Base-by-base conservation (phyloP, 805 yeast species). In the Cyberlindnera nakhonratchasimensis region DNA sequence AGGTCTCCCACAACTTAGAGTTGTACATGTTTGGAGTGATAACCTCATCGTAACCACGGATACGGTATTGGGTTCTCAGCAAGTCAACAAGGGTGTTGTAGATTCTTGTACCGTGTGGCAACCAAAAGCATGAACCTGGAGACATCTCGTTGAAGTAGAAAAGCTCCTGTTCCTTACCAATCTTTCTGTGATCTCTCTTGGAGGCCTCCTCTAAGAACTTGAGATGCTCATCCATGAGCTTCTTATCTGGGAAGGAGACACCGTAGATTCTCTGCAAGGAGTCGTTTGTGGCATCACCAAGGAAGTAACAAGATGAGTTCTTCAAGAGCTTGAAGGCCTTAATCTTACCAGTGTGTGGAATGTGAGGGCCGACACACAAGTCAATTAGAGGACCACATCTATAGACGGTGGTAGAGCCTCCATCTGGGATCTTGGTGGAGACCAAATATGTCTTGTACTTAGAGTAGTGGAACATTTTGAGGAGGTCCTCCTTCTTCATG, bases 11-110 rank as follows among this genome's bases (percentile, higher is more conserved):
- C 59, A 93, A 76, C 69, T 91, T 91, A 48, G 97, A 71, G 72
- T 90, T 91, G 79, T 79, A 93, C 98, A 93, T 93, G 73, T 93
- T 93, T 60, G 99, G 99, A 48, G 99, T 90, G 64, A 93, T 91
- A 53, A 93, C 99, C 72, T 93, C 99, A 51, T 93, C 96, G 66
- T 86, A 93, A 29, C 97, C 98, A 68, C 99, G 84, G 69, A 78
- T 80, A 62, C 84, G 81, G 70, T 93, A 93, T 71, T 93, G 96
- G 41, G 66, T 62, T 70, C 91, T 80, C 69, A 93, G 63, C 66
- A 88, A 67, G 24, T 86, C 89, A 55, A 81, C 80, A 65, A 93
- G 74, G 46, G 87, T 79, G 68, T 87, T 87, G 77, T 93, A 93
- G 62, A 93, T 93, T 71, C 98, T 85, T 37, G 99, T 82, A 69